phyloP scores from a whole-genome alignment of 768 basidiomycete genomes.

The Phylloporus arenicola region DNA sequence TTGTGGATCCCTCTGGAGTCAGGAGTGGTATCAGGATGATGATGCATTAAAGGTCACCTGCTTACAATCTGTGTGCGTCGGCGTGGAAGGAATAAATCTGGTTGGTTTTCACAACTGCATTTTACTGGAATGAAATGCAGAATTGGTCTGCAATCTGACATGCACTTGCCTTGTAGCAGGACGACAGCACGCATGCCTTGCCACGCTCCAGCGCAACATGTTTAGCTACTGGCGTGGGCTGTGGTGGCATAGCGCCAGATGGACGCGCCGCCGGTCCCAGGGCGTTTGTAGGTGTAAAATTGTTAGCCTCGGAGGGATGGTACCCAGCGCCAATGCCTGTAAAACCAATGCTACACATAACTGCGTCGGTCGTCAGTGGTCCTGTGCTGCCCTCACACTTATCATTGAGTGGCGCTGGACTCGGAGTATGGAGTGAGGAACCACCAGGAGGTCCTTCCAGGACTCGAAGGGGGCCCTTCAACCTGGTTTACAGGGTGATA shows the following conservation, averaged over 20 bases:
- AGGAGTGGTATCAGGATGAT: neutral
- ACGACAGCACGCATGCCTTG: conserved; percentile 53
- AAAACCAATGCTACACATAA: conserved; percentile 28
- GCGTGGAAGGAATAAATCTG: conserved; percentile 68
- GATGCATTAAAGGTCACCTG: neutral
- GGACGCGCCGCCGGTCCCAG: conserved; percentile 28
- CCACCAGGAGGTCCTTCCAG: too few species aligned
- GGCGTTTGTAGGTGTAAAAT: conserved; percentile 3
- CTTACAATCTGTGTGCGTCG: conserved; percentile 61
- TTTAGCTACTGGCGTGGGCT: conserved; percentile 41
- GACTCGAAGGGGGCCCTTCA: too few species aligned
- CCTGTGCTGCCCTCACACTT: conserved; percentile 1
- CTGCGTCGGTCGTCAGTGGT: conserved; percentile 11
- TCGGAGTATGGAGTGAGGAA: too few species aligned
- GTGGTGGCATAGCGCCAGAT: conserved; percentile 43
- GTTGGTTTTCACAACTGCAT: conserved; percentile 63
- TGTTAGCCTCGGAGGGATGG: conserved; percentile 54
- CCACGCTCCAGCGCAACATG: conserved; percentile 53
- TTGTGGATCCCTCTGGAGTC: conserved; percentile 52
- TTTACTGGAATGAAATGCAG: conserved; percentile 30
- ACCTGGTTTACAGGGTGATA: too few species aligned
- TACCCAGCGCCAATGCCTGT: conserved; percentile 73
- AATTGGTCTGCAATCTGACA: neutral
- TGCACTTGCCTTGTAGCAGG: conserved; percentile 50
- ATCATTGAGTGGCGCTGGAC: too few species aligned